Evolutionary conservation across 768 basidiomycete species (phyloP), one percentile per base, ranked within the genome.

Genomic region (Xerocomus spinulosus): DNA sequence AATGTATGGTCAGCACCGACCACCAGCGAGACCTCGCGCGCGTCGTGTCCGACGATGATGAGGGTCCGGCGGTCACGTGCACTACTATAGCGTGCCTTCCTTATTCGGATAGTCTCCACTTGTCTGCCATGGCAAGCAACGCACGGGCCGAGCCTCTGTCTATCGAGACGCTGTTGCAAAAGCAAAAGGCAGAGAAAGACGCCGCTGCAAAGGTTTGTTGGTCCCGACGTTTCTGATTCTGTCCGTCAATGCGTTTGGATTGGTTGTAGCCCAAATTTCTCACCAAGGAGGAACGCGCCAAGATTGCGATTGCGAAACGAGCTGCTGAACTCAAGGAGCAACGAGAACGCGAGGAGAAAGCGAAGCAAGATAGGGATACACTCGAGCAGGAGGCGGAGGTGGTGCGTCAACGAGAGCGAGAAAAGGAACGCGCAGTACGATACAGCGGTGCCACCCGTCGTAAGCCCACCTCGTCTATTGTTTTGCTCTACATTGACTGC

Each of bases 221-320:
- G 1, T 26, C 24, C 23, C 5, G 2, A 8, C 14, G 17, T 7
- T 38, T 20, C 18, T 20, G 15, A 3, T 30, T 40, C 28, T 1
- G 26, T 9, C 14, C 17, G 23, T 9, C 23, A 26, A 24, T 53
- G 52, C 41, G 53, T 42, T 37, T 30, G 30, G 12, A 24, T 25
- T 41, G 40, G 52, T 24, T 43, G 25, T 68, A 97, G 93, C 95
- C 95, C 29, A 95, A 83, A 68, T 98, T 98, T 73, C 74, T 98
- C 13, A 81, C 89, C 3, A 98, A 90, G 69, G 90, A 93, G 55
- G 89, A 96, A 60, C 82, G 95, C 41, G 91, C 90, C 15, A 81
- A 82, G 60, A 70, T 96, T 29, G 95, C 95, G 3, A 87, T 97
- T 51, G 83, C 85, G 14, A 88, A 90, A 58, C 84, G 95, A 13